Evolutionary conservation across 2,329 filamentous ascomycete genomes (phyloP), one percentile per base, ranked within the genome.

Genomic region (Paraphaeosphaeria sporulosa): DNA sequence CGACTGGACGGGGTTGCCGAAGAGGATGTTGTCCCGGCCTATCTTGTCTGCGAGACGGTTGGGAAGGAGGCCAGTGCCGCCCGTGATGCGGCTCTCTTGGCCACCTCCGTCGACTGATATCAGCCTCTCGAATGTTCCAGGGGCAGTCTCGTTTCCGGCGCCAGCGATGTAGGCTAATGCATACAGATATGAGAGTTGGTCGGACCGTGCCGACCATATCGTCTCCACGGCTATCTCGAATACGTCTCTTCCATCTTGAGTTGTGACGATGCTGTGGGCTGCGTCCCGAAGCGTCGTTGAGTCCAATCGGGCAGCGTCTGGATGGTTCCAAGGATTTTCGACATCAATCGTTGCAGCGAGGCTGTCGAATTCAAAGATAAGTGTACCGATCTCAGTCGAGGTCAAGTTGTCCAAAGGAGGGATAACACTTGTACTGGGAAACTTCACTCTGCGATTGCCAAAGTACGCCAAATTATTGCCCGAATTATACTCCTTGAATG

Each of bases 41-140:
- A 57, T 1, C 58, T 57, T 19, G 38, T 40, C 21, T 58, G 40
- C 9, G 63, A 64, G n/a, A 71, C 70, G 3, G 1, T 40, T n/a
- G 15, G 38, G 38, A 40, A 40, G 38, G 17, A 69, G 55, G 1
- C 66, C 66, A 0, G 67, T 72, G 0, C 70, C 70, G 12, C 68
- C 68, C 4, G 62, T 61, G 7, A 70, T 66, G 32, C 70, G 63
- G 44, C 52, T 51, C 38, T 71, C 63, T 34, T 72, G 70, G 2
- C 44, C 68, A 10, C 64, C 68, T 40, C 53, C 56, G 3, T 61
- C 38, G 3, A 65, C 61, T 0, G 56, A 57, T 4, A 60, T 48
- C 1, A 72, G 49, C 12, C 67, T 57, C 10, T 55, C 55, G 1
- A 71, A 23, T 3, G 21, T 65, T 38, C 70, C 68, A 2, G 47